phyloP scores from a whole-genome alignment of 805 yeast species.

The Barnettozyma sp. region DNA sequence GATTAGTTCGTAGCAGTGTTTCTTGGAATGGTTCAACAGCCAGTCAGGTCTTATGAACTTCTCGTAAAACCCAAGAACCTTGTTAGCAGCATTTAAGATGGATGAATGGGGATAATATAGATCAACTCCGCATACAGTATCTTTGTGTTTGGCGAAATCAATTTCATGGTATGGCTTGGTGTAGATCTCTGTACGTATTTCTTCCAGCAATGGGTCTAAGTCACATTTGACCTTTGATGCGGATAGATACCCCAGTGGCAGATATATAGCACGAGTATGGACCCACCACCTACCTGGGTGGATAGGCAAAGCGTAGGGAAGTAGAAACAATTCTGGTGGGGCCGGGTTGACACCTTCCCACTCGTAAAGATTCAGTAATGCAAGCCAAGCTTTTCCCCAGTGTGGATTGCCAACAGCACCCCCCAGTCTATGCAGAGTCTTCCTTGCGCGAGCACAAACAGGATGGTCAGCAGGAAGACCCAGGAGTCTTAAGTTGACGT shows the following conservation, averaged over 20 bases:
- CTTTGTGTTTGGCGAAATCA: slow-evolving; percentile 64
- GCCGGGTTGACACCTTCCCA: slow-evolving; percentile 99
- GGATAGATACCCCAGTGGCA: slow-evolving; percentile 79
- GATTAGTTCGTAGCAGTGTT: slow-evolving; percentile 53
- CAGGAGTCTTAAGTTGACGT: slow-evolving; percentile 69
- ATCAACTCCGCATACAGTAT: slow-evolving; percentile 86
- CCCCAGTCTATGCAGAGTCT: slow-evolving; percentile 63
- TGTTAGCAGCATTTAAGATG: slow-evolving; percentile 56
- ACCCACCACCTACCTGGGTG: slow-evolving; percentile 99
- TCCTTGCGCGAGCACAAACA: slow-evolving; percentile 69
- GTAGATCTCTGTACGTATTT: slow-evolving; percentile 77
- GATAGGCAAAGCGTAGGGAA: slow-evolving; percentile 74
- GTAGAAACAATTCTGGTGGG: slow-evolving; percentile 88
- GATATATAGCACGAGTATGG: slow-evolving; percentile 87
- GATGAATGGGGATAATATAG: slow-evolving; percentile 87
- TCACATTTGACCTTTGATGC: slow-evolving; percentile 48
- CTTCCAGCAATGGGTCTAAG: slow-evolving; percentile 54
- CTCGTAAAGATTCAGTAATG: slow-evolving; percentile 69
- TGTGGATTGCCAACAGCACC: slow-evolving; percentile 91
- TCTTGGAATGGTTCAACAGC: slow-evolving; percentile 47
- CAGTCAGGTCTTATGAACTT: slow-evolving; percentile 68
- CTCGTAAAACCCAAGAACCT: slow-evolving; percentile 56
- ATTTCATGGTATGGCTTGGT: slow-evolving; percentile 54
- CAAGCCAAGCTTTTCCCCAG: slow-evolving; percentile 95
- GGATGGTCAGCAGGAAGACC: slow-evolving; percentile 74